These are phyloP conservation scores for Stevia rebaudiana DNA, from an alignment of 140 eudicot genomes.

Conservation along the genomic window DNA sequence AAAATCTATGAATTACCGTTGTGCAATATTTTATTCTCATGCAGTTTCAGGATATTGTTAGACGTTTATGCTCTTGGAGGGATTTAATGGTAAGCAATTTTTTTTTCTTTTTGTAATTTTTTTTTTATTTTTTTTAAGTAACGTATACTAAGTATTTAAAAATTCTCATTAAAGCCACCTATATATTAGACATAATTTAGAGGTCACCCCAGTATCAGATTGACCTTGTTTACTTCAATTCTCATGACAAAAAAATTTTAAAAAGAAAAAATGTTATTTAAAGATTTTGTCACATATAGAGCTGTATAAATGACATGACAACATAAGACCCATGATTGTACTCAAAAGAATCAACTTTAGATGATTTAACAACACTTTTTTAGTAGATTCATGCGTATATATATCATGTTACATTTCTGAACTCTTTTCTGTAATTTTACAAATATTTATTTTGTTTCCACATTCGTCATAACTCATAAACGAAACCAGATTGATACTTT, in stretches of 20 bases:
- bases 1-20: neutral
- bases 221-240: neutral
- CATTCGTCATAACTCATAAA: neutral
- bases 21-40: slow-evolving; percentile 4
- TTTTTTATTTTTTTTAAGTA: too few species aligned
- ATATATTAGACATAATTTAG: neutral
- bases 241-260: neutral
- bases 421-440: neutral
- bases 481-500: neutral
- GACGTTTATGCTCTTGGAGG: slow-evolving; percentile 83
- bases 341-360: neutral
- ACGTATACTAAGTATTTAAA: neutral
- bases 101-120: too few species aligned
- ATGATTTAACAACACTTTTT: neutral
- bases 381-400: neutral
- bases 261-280: neutral
- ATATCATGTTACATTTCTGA: neutral
- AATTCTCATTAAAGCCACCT: neutral
- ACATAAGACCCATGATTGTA: neutral
- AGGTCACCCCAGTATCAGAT: neutral
- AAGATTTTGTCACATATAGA: neutral
- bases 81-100: slow-evolving; percentile 76
- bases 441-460: neutral
- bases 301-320: neutral
- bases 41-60: slow-evolving; percentile 74